Evolutionary conservation across 768 basidiomycete species (phyloP), one percentile per base, ranked within the genome.

Genomic region (Lactarius pseudohatsudake): DNA sequence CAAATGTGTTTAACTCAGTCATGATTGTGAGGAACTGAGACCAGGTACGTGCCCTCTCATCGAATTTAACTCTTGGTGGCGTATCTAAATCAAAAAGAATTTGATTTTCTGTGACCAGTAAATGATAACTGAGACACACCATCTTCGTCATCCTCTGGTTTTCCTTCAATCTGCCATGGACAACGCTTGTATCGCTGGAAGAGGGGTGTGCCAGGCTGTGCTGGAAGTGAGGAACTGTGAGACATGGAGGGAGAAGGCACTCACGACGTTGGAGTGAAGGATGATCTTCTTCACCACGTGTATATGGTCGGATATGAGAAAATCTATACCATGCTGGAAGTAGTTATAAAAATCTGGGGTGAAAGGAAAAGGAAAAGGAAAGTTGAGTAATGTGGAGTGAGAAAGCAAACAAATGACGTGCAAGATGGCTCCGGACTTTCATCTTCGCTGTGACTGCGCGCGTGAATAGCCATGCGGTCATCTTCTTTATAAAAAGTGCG

Each of bases 131-230:
- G 20, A 34, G 55, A 53, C 71, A 73, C 69, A 90, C 91, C 89
- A 73, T 92, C 90, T 79, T 92, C 90, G 64, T 92, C 90, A 64
- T 91, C 91, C 75, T 92, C 91, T 30, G 90, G 90, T 59, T 77
- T 79, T 4, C 88, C 89, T 74, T 91, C 88, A 43, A 97, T 83
- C 73, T 90, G 87, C 94, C 94, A 97, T 50, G 88, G 90, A 76
- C 94, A 96, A 41, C 94, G 88, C 72, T 94, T 92, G 74, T 96
- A 94, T 15, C 89, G 82, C 74, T 97, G 94, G 73, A 97, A 97
- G 28, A 94, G 77, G 4, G 94, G 88, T 1, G 94, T 88, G 7
- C 94, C 94, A 36, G 92, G 90, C 94, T 96, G 61, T 32, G 36
- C 9, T 28, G 9, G 26, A 61, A 7, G 28, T 59, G 20, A 68